Percentiles rank a stretch among this genome's conserved stretches.
Conservation (phyloP, 768 basidiomycete genomes). For the Mycena metata region DNA sequence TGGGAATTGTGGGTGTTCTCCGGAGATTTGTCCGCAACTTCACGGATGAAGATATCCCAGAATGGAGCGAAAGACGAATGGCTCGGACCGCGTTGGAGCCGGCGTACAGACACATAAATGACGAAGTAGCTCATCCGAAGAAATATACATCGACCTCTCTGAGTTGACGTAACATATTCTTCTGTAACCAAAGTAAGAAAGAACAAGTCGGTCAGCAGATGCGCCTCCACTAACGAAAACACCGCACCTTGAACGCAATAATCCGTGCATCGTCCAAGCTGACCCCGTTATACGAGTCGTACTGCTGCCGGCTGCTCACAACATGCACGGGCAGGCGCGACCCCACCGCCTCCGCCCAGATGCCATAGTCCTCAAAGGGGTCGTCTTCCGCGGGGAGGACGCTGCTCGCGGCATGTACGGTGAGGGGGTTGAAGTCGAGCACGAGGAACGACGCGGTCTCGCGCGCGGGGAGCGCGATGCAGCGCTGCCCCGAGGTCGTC, state of each 20-base stretch:
- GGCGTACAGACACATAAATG: too few species aligned
- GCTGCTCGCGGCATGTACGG: neutral
- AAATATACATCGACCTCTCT: constrained; percentile 29
- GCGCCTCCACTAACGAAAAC: neutral
- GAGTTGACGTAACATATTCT: neutral
- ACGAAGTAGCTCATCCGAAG: constrained; percentile 23
- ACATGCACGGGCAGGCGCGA: constrained; percentile 19
- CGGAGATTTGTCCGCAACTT: too few species aligned
- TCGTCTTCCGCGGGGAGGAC: constrained; percentile 14
- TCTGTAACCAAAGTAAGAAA: constrained; percentile 4
- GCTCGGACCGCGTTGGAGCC: too few species aligned
- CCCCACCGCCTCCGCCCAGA: constrained; percentile 32
- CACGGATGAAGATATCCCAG: too few species aligned
- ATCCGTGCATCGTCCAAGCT: constrained; percentile 35
- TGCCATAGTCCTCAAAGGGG: constrained; percentile 8
- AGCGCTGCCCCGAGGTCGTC: constrained; percentile 41
- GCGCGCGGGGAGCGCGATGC: constrained; percentile 25
- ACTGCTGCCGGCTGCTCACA: neutral
- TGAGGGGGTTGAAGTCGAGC: constrained; percentile 33
- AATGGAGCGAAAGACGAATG: too few species aligned
- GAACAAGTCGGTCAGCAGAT: neutral
- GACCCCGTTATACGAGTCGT: constrained; percentile 13
- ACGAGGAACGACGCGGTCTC: constrained; percentile 14
- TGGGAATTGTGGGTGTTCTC: too few species aligned
- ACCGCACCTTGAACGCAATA: constrained; percentile 30